phyloP scores from a whole-genome alignment of 2,329 filamentous ascomycete species.

The Nigrospora oryzae region DNA sequence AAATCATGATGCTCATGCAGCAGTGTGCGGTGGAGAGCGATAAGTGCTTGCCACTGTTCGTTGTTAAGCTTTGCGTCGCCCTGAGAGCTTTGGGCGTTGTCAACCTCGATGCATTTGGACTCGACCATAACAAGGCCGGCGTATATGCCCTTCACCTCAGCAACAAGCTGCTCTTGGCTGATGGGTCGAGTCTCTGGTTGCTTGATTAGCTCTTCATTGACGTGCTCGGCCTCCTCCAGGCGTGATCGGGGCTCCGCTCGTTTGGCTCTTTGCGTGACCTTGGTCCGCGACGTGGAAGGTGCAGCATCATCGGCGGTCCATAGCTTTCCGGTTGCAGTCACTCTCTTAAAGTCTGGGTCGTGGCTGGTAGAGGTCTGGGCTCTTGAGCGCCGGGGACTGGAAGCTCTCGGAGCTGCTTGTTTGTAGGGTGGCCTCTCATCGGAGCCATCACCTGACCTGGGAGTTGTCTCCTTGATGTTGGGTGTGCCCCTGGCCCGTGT shows the following conservation, averaged over 20 bases:
- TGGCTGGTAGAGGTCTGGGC: neutral
- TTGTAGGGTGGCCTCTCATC: too few relatives aligned
- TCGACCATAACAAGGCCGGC: constrained; percentile 80
- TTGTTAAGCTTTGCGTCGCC: constrained; percentile 36
- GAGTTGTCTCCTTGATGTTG: too few relatives aligned
- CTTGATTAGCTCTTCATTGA: constrained; percentile 7
- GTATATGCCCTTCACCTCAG: constrained; percentile 79
- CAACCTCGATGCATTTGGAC: constrained; percentile 77
- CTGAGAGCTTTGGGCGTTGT: constrained; percentile 48
- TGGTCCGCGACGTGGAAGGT: neutral
- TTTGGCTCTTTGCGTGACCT: neutral
- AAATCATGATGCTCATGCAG: constrained; percentile 81
- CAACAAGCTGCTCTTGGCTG: constrained; percentile 68
- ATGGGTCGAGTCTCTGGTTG: constrained; percentile 44
- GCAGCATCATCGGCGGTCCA: neutral
- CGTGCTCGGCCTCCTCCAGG: neutral
- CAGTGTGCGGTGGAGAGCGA: constrained; percentile 71
- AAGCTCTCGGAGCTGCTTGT: neutral
- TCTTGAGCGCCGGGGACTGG: neutral
- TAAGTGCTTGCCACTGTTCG: constrained; percentile 78
- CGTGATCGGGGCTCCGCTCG: neutral
- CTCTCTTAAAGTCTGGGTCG: neutral
- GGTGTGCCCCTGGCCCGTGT: too few relatives aligned
- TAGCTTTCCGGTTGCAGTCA: neutral
- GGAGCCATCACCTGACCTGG: too few relatives aligned